These are phyloP conservation scores for Boechera divaricarpa DNA, from an alignment of 345 rosid species.

Conservation along the genomic window DNA sequence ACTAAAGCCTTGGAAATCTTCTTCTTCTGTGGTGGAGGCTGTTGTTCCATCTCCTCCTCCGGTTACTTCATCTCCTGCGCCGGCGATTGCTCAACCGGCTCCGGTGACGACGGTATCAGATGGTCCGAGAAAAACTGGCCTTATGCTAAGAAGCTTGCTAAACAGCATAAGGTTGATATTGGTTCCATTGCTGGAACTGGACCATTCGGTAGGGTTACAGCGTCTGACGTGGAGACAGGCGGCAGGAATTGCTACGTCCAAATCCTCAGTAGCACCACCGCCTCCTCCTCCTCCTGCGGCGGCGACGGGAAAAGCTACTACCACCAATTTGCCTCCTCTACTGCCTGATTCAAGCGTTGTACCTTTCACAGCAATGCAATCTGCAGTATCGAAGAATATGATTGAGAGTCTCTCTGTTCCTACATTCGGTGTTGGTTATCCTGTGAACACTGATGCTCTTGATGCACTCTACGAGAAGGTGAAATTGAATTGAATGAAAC, in stretches of 20 bases:
- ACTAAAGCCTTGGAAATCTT: constrained; percentile 60
- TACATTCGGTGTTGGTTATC: constrained; percentile 91
- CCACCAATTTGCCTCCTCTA: constrained; percentile 46
- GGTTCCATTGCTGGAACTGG: constrained; percentile 75
- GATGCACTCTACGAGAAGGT: constrained; percentile 91
- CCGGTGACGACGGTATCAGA: constrained; percentile 43
- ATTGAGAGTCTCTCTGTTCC: constrained; percentile 85
- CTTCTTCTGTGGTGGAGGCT: constrained; percentile 45
- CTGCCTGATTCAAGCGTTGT: constrained; percentile 76
- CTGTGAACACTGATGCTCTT: constrained; percentile 77
- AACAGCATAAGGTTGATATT: constrained; percentile 82
- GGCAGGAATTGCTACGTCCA: constrained; percentile 70
- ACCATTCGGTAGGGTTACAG: constrained; percentile 76
- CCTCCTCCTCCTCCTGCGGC: constrained; percentile 38
- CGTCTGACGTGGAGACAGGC: constrained; percentile 80
- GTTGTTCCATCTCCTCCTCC: constrained; percentile 61
- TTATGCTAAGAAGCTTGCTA: constrained; percentile 85
- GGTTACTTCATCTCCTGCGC: constrained; percentile 53
- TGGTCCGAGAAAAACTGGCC: constrained; percentile 74
- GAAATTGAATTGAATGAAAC: not conserved
- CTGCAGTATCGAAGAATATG: constrained; percentile 90
- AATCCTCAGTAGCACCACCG: constrained; percentile 42
- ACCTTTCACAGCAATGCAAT: constrained; percentile 90
- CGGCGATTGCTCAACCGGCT: constrained; percentile 49
- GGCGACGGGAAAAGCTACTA: constrained; percentile 42